Base-by-base conservation (phyloP, 805 yeast genomes). In the Ogataea methanolica region DNA sequence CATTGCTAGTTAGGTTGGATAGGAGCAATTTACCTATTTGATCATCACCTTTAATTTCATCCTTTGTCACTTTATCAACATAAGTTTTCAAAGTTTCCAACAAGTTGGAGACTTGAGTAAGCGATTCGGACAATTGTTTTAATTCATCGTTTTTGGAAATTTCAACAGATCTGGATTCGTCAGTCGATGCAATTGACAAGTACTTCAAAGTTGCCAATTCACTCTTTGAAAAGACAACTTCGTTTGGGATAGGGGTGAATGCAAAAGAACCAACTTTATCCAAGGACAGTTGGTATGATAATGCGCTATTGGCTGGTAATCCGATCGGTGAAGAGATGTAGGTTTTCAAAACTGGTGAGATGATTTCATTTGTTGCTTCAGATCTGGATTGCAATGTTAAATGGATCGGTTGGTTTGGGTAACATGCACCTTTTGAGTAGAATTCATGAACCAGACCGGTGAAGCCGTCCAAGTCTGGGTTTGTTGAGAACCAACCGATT, bases 401-500 rank as follows among this genome's bases (percentile, higher is more conserved):
- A 66, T 87, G 89, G 52, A 89, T 76, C 42, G 94, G 90, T 21
- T 92, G 88, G 65, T 76, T 73, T 26, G 95, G 94, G 61, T 63
- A 77, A 4, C 89, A 81, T 50, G 89, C 80, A 48, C 87, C 84
- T 58, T 83, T 82, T 36, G 82, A 72, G 70, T 84, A 88, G 61
- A 87, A 84, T 60, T 84, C 92, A 64, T 88, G 96, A 59, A 88
- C 82, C 54, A 87, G 74, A 9, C 88, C 88, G 14, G 90, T 80
- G 64, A 84, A 78, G 46, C 80, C 75, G 68, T 86, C 91, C 53
- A 88, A 76, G 54, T 72, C 73, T 17, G 76, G 70, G 42, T 73
- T 70, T 38, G 78, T 72, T 43, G 84, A 82, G 65, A 86, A 89
- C 96, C 96, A 89, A 47, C 96, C 96, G 42, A 89, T 74, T 46